Percentiles rank a stretch among this genome's conserved stretches.
phyloP scores from a whole-genome alignment of 2,329 filamentous ascomycete species.

The Exophiala sp. region DNA sequence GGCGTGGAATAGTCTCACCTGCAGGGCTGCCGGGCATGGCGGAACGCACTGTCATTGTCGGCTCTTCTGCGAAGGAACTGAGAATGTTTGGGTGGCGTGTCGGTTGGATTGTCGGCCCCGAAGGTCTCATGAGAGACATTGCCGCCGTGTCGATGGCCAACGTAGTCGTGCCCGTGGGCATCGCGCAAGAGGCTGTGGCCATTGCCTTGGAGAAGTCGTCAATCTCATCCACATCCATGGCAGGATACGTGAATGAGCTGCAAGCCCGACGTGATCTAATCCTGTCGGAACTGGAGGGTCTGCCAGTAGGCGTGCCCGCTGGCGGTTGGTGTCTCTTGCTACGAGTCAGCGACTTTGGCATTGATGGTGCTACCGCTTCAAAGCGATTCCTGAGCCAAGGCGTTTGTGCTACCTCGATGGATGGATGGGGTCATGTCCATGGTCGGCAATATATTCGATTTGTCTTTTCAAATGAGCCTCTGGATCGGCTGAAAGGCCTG shows the following conservation, averaged over 20 bases:
- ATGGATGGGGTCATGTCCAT: slow-evolving; percentile 5
- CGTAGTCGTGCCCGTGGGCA: slow-evolving; percentile 18
- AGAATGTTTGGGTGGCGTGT: slow-evolving; percentile 19
- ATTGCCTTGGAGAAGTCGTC: slow-evolving; percentile 7
- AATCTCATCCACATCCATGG: slow-evolving; percentile 2
- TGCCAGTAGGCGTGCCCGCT: slow-evolving; percentile 9
- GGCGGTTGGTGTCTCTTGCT: slow-evolving; percentile 14
- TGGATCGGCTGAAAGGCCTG: slow-evolving; percentile 8
- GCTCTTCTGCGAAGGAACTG: slow-evolving; percentile 16
- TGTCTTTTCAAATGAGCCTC: slow-evolving; percentile 17
- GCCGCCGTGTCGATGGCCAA: slow-evolving; percentile 16
- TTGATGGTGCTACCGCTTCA: slow-evolving; percentile 4
- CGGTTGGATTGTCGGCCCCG: slow-evolving; percentile 17
- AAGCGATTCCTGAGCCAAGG: slow-evolving; percentile 8
- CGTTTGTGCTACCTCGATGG: slow-evolving; percentile 14
- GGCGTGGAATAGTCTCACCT: slow-evolving; percentile 4
- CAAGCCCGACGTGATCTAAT: slow-evolving; percentile 11
- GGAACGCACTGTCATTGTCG: slow-evolving; percentile 10
- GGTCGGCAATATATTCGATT: slow-evolving; percentile 14
- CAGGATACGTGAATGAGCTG: slow-evolving; percentile 9
- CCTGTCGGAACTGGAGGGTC: slow-evolving; percentile 8
- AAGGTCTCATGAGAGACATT: slow-evolving; percentile 9
- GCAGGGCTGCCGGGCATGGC: slow-evolving; percentile 13
- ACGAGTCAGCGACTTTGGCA: slow-evolving; percentile 6
- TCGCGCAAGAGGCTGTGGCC: slow-evolving; percentile 9